Evolutionary conservation across 2,329 filamentous ascomycete species (phyloP).

Genomic region (Xylaria sp.): DNA sequence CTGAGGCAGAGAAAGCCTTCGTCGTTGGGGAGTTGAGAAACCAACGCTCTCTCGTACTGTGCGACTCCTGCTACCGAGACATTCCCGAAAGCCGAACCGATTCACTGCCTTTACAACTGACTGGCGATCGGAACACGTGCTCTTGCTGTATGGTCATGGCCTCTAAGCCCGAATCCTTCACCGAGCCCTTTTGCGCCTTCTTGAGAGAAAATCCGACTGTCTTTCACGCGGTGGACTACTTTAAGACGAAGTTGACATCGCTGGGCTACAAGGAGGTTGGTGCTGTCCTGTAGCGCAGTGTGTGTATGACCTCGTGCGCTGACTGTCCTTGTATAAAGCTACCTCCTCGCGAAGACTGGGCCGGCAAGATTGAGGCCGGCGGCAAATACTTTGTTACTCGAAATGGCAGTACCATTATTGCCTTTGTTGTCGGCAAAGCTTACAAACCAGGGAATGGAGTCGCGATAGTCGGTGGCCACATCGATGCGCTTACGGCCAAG

Average conservation of each 20-base stretch:
- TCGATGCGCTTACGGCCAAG: conserved; percentile 88
- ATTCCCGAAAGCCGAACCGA: conserved; percentile 41
- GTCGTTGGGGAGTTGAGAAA: conserved; percentile 34
- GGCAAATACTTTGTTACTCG: conserved; percentile 89
- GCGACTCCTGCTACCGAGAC: conserved; percentile 36
- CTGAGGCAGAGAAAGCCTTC: conserved; percentile 36
- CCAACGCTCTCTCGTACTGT: conserved; percentile 28
- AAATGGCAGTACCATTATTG: conserved; percentile 84
- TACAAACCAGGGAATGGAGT: conserved; percentile 87
- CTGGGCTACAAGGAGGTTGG: conserved; percentile 74
- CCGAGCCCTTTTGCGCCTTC: conserved; percentile 85
- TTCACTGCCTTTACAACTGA: conserved; percentile 27
- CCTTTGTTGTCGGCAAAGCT: conserved; percentile 79
- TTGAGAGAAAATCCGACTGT: conserved; percentile 89
- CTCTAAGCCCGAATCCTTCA: conserved; percentile 67
- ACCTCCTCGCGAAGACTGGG: conserved; percentile 82
- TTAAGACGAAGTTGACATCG: conserved; percentile 72
- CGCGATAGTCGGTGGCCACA: conserved; percentile 87
- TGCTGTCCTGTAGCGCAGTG: conserved; percentile 7
- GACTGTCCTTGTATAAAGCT: conserved; percentile 52
- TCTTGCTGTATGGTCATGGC: conserved; percentile 32
- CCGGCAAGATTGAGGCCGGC: conserved; percentile 70
- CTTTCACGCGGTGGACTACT: conserved; percentile 85
- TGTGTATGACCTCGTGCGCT: conserved; percentile 2
- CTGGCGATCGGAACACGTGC: conserved; percentile 29